These are phyloP conservation scores for Daldinia bambusicola DNA, from an alignment of 495 filamentous ascomycete genomes.

Conservation along the genomic window DNA sequence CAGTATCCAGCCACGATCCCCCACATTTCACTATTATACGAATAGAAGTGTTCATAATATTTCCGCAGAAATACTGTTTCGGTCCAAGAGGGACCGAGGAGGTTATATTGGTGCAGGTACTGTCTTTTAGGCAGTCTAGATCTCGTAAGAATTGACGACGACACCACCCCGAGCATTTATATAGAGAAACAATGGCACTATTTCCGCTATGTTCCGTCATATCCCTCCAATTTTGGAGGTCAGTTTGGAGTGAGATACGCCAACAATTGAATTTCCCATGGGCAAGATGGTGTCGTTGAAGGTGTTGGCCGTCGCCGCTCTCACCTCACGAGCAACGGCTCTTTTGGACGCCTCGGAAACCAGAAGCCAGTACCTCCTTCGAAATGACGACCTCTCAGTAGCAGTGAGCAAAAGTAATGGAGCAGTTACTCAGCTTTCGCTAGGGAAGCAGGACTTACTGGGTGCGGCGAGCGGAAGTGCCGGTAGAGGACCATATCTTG, in stretches of 20 bases:
- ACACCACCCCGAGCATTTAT: background rate
- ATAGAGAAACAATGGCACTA: background rate
- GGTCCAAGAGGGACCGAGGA: slow-evolving; percentile 30
- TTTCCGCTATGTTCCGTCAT: background rate
- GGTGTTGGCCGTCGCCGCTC: slow-evolving; percentile 20
- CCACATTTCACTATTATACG: slow-evolving; percentile 13
- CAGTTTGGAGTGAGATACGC: background rate
- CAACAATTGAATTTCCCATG: background rate
- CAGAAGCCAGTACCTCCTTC: slow-evolving; percentile 47
- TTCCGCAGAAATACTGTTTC: slow-evolving; percentile 16
- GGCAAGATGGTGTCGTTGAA: slow-evolving; percentile 29
- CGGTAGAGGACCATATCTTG: slow-evolving; percentile 64
- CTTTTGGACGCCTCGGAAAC: slow-evolving; percentile 47
- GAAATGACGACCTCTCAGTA: slow-evolving; percentile 60
- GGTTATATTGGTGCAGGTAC: background rate
- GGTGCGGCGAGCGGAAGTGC: slow-evolving; percentile 52
- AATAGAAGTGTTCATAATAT: slow-evolving; percentile 12
- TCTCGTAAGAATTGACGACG: background rate
- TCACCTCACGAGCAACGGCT: slow-evolving; percentile 25
- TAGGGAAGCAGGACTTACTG: slow-evolving; percentile 63
- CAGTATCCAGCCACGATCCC: slow-evolving; percentile 21
- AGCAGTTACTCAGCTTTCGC: slow-evolving; percentile 53
- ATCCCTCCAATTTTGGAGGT: background rate
- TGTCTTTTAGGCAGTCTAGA: background rate
- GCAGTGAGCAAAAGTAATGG: slow-evolving; percentile 58